These are phyloP conservation scores for Thymus mandschuricus DNA, from an alignment of 257 asterid genomes.

Conservation along the genomic window DNA sequence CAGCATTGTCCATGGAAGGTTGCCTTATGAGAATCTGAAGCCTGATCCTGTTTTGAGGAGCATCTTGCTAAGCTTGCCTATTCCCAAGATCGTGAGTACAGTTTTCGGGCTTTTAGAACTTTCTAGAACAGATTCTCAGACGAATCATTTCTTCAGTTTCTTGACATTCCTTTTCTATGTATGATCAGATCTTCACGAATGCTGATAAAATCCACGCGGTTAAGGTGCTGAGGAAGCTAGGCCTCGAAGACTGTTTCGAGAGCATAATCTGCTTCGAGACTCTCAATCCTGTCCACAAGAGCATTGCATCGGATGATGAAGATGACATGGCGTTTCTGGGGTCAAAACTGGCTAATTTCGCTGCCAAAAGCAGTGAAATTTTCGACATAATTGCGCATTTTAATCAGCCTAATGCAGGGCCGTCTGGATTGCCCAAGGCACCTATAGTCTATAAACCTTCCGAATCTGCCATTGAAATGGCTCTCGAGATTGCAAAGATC, in stretches of 20 bases:
- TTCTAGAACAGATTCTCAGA: not conserved
- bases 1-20: conserved; percentile 91
- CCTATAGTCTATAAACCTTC: conserved; percentile 92
- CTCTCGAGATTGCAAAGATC: conserved; percentile 72
- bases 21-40: conserved; percentile 82
- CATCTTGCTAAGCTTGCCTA: conserved; percentile 72
- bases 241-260: conserved; percentile 83
- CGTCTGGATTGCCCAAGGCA: conserved; percentile 64
- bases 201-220: conserved; percentile 80
- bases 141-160: not conserved
- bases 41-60: conserved; percentile 84
- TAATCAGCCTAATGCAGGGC: conserved; percentile 47
- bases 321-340: conserved; percentile 74
- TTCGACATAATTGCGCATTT: conserved; percentile 78
- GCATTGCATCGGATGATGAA: conserved; percentile 68
- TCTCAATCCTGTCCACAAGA: conserved; percentile 70
- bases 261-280: conserved; percentile 92
- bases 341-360: conserved; percentile 8
- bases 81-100: conserved; percentile 74
- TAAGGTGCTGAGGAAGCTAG: conserved; percentile 59
- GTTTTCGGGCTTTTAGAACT: not conserved
- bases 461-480: conserved; percentile 75
- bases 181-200: conserved; percentile 81
- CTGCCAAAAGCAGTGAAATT: conserved; percentile 31
- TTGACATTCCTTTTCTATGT: not conserved